Percentiles rank a stretch among this genome's conserved stretches.
These are phyloP conservation scores for Canavalia gladiata DNA, from an alignment of 306 rosid genomes.

Conservation along the genomic window DNA sequence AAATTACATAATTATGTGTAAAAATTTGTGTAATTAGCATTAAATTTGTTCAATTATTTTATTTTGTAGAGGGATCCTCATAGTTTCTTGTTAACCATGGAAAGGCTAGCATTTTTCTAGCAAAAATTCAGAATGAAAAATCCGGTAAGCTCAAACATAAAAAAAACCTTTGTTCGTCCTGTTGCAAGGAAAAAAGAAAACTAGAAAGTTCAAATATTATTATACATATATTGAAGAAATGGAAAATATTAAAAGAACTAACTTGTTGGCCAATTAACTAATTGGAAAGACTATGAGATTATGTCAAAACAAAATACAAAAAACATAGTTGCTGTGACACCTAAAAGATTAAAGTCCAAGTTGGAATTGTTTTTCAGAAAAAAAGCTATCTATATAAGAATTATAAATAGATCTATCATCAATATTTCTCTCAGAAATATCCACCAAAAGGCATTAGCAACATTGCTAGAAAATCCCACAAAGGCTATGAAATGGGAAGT, in stretches of 20 bases:
- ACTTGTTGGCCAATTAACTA: conserved; percentile 37
- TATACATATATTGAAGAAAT: conserved; percentile 4
- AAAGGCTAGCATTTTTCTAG: not conserved
- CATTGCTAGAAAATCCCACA: conserved; percentile 55
- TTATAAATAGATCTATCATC: conserved; percentile 47
- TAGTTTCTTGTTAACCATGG: conserved; percentile 27
- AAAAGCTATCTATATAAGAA: conserved; percentile 35
- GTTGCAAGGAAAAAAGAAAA: conserved; percentile 28
- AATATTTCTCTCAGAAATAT: conserved; percentile 46
- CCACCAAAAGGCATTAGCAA: conserved; percentile 61
- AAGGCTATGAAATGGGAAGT: conserved; percentile 55
- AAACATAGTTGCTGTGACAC: conserved; percentile 46
- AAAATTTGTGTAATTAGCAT: conserved; percentile 31
- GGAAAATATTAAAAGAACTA: conserved; percentile 21
- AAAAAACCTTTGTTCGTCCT: not conserved
- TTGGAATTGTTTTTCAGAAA: conserved; percentile 30
- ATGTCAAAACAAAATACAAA: conserved; percentile 41
- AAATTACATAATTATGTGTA: conserved; percentile 37
- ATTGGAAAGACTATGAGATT: conserved; percentile 41
- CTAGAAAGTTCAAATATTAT: not conserved
- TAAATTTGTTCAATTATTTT: conserved; percentile 21
- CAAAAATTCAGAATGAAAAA: conserved; percentile 13
- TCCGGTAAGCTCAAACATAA: not conserved
- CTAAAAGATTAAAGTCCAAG: conserved; percentile 46
- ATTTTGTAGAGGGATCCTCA: conserved; percentile 14